These are phyloP conservation scores for Starmerella gropengiesseri DNA, from an alignment of 805 yeast species.

Conservation along the genomic window DNA sequence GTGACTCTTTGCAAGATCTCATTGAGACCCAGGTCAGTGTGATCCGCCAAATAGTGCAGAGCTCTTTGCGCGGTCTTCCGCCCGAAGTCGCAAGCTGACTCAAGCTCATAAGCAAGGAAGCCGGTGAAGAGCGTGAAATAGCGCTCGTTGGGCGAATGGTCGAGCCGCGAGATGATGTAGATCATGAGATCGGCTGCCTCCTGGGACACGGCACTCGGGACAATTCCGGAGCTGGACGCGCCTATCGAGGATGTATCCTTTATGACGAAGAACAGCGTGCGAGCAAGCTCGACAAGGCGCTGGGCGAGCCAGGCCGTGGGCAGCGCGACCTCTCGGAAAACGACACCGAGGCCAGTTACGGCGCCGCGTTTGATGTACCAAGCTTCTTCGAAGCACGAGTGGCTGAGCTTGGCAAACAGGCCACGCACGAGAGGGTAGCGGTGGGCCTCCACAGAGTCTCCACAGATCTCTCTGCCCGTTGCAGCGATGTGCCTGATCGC, in stretches of 20 bases:
- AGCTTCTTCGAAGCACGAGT: constrained; percentile 81
- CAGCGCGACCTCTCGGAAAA: constrained; percentile 56
- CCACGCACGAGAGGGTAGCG: constrained; percentile 64
- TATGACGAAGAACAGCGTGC: constrained; percentile 79
- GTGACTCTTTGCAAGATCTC: constrained; percentile 75
- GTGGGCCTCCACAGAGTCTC: constrained; percentile 51
- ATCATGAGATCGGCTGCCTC: constrained; percentile 60
- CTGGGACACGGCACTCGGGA: constrained; percentile 66
- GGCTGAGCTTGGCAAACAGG: constrained; percentile 72
- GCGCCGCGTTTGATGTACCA: constrained; percentile 85
- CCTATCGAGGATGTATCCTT: constrained; percentile 41
- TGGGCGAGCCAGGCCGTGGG: constrained; percentile 64
- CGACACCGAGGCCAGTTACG: constrained; percentile 63
- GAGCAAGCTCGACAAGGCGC: constrained; percentile 71
- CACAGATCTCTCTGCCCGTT: constrained; percentile 57
- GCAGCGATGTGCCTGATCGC: constrained; percentile 53
- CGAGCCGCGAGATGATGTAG: constrained; percentile 37
- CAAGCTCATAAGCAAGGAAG: constrained; percentile 84
- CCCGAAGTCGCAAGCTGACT: constrained; percentile 75
- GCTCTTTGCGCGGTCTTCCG: constrained; percentile 72
- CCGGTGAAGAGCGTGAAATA: constrained; percentile 74
- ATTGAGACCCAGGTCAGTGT: constrained; percentile 58
- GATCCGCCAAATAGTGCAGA: constrained; percentile 53
- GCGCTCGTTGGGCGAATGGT: constrained; percentile 44
- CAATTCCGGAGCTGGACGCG: constrained; percentile 56